Percentiles rank a stretch among this genome's conserved stretches.
Evolutionary conservation across 352 stramenopile genomes (phyloP).

Genomic region (Phytophthora pini): DNA sequence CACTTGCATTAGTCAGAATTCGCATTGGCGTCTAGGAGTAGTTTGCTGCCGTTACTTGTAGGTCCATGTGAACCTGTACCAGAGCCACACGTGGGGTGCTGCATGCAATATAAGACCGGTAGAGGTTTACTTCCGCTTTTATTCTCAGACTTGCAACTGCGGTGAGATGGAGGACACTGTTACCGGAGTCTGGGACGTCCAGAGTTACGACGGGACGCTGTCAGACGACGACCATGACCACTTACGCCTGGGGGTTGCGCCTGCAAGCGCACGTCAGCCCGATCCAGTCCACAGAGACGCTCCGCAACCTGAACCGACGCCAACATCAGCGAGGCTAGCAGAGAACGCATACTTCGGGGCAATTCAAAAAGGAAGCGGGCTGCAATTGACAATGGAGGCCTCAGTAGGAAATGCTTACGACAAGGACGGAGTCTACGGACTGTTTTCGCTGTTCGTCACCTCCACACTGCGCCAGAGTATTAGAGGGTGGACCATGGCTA

Average conservation of each 20-base stretch:
- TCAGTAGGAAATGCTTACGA: background rate
- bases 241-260: background rate
- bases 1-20: background rate
- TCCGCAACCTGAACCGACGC: background rate
- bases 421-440: background rate
- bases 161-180: background rate
- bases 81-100: background rate
- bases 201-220: background rate
- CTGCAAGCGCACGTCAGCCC: background rate
- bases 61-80: background rate
- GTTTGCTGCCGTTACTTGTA: background rate
- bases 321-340: background rate
- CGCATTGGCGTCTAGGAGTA: background rate
- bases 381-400: background rate
- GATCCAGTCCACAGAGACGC: background rate
- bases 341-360: background rate
- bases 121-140: background rate
- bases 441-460: slow-evolving; percentile 10
- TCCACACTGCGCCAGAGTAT: background rate
- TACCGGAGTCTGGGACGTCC: background rate
- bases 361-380: background rate
- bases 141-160: background rate
- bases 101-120: background rate
- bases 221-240: background rate
- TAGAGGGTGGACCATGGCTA: slow-evolving; percentile 1